These are phyloP conservation scores for Diaporthe sp. DNA, from an alignment of 2,329 filamentous ascomycete genomes.

Conservation along the genomic window DNA sequence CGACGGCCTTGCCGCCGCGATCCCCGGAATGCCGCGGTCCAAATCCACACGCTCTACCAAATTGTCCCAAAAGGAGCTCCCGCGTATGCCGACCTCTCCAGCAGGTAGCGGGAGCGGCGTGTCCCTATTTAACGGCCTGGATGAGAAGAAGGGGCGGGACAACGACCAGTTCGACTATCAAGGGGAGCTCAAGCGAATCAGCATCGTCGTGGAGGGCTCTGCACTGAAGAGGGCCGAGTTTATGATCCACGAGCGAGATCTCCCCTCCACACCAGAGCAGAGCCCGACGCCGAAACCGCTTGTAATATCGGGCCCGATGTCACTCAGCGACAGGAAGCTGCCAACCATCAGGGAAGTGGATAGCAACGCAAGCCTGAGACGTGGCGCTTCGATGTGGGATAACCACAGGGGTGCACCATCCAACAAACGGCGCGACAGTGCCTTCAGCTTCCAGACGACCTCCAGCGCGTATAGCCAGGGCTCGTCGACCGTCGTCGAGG, in stretches of 20 bases:
- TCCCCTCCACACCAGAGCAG: neutral
- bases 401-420: neutral
- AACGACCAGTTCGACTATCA: slow-evolving; percentile 20
- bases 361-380: neutral
- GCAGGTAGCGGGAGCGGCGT: neutral
- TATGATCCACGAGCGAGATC: slow-evolving; percentile 18
- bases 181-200: slow-evolving; percentile 34
- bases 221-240: slow-evolving; percentile 29
- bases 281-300: slow-evolving; percentile 16
- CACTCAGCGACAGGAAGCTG: slow-evolving; percentile 7
- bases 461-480: slow-evolving; percentile 34
- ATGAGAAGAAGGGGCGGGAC: slow-evolving; percentile 13
- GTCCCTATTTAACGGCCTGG: slow-evolving; percentile 2
- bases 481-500: slow-evolving; percentile 19
- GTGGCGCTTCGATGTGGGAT: neutral
- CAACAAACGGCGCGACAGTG: slow-evolving; percentile 13
- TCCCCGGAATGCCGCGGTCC: slow-evolving; percentile 23
- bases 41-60: slow-evolving; percentile 11
- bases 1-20: slow-evolving; percentile 13
- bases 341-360: slow-evolving; percentile 35
- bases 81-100: neutral
- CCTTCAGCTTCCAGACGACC: slow-evolving; percentile 5
- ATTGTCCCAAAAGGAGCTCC: slow-evolving; percentile 6
- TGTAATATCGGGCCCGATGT: neutral
- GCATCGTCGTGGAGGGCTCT: slow-evolving; percentile 22